Evolutionary conservation across 73 alveolate genomes (phyloP).

Genomic region (Blepharisma japonicum): DNA sequence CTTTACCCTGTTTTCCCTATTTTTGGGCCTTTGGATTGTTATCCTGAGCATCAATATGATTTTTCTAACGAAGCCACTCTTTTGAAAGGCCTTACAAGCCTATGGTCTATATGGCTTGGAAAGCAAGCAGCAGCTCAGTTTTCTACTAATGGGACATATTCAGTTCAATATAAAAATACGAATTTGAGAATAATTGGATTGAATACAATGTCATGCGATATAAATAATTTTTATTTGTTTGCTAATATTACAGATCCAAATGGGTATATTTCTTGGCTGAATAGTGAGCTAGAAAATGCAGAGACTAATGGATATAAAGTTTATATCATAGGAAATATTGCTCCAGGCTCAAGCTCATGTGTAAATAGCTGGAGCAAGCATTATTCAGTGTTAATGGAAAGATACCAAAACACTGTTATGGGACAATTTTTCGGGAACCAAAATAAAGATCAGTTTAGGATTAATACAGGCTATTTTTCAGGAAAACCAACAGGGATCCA

Average conservation of each 20-base stretch:
- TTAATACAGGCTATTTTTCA: conserved; percentile 48
- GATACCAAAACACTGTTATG: not conserved
- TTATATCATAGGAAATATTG: conserved; percentile 12
- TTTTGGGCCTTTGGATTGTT: not conserved
- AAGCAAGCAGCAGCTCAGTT: conserved; percentile 11
- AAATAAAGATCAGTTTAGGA: not conserved
- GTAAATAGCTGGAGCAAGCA: not conserved
- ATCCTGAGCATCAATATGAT: not conserved
- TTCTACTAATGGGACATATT: not conserved
- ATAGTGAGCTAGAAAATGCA: not conserved
- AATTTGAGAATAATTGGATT: conserved; percentile 3
- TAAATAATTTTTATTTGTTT: not conserved
- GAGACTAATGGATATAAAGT: not conserved
- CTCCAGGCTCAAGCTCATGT: conserved; percentile 15
- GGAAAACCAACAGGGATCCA: conserved; percentile 19
- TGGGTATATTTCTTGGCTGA: not conserved
- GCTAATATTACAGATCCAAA: conserved; percentile 1
- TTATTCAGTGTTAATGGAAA: not conserved
- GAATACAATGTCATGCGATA: conserved; percentile 2
- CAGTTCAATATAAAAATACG: not conserved
- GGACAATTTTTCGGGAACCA: conserved; percentile 25
- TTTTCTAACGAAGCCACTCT: not conserved
- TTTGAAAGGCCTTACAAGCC: not conserved
- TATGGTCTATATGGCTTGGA: conserved; percentile 13
- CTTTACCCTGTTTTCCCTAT: conserved; percentile 19